phyloP scores from a whole-genome alignment of 2,329 filamentous ascomycete species.

The Xylariomycetidae sp. region DNA sequence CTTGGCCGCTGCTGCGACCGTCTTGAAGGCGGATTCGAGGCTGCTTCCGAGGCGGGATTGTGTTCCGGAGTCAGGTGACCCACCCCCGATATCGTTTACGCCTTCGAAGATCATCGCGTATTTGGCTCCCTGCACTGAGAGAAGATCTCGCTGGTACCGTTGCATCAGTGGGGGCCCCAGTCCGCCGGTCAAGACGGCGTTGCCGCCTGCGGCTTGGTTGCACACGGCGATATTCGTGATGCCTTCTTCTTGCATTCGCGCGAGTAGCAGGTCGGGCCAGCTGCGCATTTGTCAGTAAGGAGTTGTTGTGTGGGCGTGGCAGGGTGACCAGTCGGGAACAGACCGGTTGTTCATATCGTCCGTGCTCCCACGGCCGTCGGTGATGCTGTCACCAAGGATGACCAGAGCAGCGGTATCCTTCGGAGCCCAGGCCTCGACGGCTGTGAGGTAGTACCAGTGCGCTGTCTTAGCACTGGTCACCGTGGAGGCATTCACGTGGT shows the following conservation, averaged over 20 bases:
- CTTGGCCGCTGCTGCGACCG: constrained; percentile 51
- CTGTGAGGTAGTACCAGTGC: constrained; percentile 54
- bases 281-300: constrained; percentile 18
- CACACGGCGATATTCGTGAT: constrained; percentile 47
- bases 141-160: constrained; percentile 58
- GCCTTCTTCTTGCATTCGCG: constrained; percentile 40
- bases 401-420: constrained; percentile 37
- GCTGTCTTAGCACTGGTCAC: constrained; percentile 34
- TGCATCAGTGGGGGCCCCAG: constrained; percentile 55
- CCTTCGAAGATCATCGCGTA: constrained; percentile 63
- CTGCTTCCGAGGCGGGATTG: constrained; percentile 44
- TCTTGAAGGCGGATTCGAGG: constrained; percentile 51
- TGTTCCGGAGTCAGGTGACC: constrained; percentile 34
- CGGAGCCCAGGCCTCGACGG: constrained; percentile 51
- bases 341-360: constrained; percentile 55
- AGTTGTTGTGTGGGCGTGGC: too few species aligned
- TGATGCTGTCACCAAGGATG: constrained; percentile 61
- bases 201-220: constrained; percentile 66
- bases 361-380: constrained; percentile 58
- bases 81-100: constrained; percentile 61
- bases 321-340: not conserved
- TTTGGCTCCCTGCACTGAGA: constrained; percentile 49
- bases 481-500: constrained; percentile 44
- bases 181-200: constrained; percentile 55
- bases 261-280: constrained; percentile 53